Evolutionary conservation across 2,329 filamentous ascomycete species (phyloP).

Genomic region (Colletotrichum melonis): DNA sequence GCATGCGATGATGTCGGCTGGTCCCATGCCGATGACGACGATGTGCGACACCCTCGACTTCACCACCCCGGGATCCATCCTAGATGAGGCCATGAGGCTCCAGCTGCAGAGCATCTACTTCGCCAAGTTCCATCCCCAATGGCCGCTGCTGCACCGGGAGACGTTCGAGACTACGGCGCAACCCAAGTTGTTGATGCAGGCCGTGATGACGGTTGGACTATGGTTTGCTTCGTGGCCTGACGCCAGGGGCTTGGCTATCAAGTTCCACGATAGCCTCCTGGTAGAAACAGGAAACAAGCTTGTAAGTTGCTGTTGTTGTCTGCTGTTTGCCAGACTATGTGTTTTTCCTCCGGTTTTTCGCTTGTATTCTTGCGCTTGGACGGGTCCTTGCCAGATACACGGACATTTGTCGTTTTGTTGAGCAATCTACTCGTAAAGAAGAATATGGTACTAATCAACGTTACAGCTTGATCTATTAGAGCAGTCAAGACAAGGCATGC

Average conservation of each 20-base stretch:
- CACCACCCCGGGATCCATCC: background rate
- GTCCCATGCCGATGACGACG: background rate
- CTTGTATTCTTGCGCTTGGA: background rate
- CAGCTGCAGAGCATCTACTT: conserved; percentile 23
- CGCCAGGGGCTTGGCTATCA: background rate
- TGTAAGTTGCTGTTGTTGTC: background rate
- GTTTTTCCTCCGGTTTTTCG: too few species aligned
- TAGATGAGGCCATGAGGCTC: conserved; percentile 6
- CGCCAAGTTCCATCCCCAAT: conserved; percentile 19
- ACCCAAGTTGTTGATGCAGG: conserved; percentile 7
- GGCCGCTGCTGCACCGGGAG: conserved; percentile 27
- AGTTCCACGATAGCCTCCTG: conserved; percentile 17
- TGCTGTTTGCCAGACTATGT: background rate
- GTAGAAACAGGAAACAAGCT: conserved; percentile 16
- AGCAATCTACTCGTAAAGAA: background rate
- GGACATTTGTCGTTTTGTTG: background rate
- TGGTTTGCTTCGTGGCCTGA: conserved; percentile 16
- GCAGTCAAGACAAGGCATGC: conserved; percentile 13
- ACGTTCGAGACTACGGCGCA: conserved; percentile 7
- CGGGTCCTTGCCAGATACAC: background rate
- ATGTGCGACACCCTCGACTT: conserved; percentile 12
- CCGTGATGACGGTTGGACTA: conserved; percentile 18
- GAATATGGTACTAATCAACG: background rate
- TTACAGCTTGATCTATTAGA: conserved; percentile 13
- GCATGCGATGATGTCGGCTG: background rate